Base-by-base conservation (phyloP, 441 rosid genomes). In the Adansonia rubrostipa region DNA sequence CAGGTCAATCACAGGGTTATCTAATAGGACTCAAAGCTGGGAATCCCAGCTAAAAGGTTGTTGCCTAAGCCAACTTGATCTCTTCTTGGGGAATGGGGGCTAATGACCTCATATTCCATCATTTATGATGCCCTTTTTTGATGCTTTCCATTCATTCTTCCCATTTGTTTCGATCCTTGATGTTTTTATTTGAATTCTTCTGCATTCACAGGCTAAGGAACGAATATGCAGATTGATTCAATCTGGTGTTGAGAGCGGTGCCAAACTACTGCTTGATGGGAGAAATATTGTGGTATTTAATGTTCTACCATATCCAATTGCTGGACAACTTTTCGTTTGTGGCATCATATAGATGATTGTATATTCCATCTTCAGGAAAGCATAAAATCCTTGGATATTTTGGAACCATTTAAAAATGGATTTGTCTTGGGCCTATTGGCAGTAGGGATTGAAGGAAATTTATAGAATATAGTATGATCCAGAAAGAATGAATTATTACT, bases 201-300 rank as follows among this genome's bases (percentile, higher is more conserved):
- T 65, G 63, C 47, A 19, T 78, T 80, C 42, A 74, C 88, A 93
- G 99, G 99, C 97, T 69, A 95, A 95, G 83, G 99, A 93, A 76
- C 86, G 97, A 57, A 86, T 95, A 68, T 84, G 87, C 84, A 83
- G 82, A 73, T 86, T 95, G 82, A 84, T 95, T 83, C 96, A 95
- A 76, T 89, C 86, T 82, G 98, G 96, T 78, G 90, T 91, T 42
- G 91, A 87, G 20, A 87, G 84, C 72, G 98, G 99, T 73, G 98
- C 98, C 75, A 92, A 77, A 77, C 83, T 91, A 77, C 84, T 93
- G 64, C 96, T 95, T 80, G 97, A 95, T 64, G 99, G 99, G 79
- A 91, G 97, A 87, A 78, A 89, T 73, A 90, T 91, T 79, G 87
- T 84, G 97, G 99, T 93, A 90, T 13, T 13, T 76, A 28, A 61